phyloP scores from a whole-genome alignment of 169 alveolate genomes.

The Plasmodium knowlesi region DNA sequence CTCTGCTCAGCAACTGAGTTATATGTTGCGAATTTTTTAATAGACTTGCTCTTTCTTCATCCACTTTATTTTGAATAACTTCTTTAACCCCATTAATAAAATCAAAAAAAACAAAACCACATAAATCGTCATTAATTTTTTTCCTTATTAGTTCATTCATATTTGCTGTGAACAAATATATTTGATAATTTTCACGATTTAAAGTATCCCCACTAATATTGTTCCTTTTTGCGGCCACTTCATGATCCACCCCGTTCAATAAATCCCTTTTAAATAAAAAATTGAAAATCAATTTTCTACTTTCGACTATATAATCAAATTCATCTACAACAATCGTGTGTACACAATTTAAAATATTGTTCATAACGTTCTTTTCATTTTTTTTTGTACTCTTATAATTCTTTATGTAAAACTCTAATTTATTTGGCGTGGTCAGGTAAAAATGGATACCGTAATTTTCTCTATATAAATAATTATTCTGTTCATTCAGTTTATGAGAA shows the following conservation, averaged over 20 bases:
- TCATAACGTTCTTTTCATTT: constrained; percentile 69
- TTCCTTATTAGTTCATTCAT: constrained; percentile 41
- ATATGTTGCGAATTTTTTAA: constrained; percentile 28
- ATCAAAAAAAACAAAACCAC: constrained; percentile 65
- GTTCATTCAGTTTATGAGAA: not conserved
- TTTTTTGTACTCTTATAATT: constrained; percentile 52
- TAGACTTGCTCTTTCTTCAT: constrained; percentile 10
- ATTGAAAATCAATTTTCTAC: constrained; percentile 45
- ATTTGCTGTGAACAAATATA: constrained; percentile 64
- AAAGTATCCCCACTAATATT: not conserved
- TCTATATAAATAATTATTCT: constrained; percentile 1
- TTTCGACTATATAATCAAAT: constrained; percentile 48
- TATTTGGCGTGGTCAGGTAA: constrained; percentile 51
- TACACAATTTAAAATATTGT: constrained; percentile 62
- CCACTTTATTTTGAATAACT: constrained; percentile 22
- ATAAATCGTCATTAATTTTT: constrained; percentile 44
- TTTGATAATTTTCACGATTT: constrained; percentile 22
- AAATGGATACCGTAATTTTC: constrained; percentile 66
- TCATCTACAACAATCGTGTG: constrained; percentile 65
- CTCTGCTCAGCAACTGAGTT: constrained; percentile 48
- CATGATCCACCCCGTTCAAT: not conserved
- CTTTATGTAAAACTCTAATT: constrained; percentile 54
- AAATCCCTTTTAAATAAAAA: constrained; percentile 25
- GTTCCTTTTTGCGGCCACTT: not conserved
- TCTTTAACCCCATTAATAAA: constrained; percentile 68